Evolutionary conservation across 2,329 filamentous ascomycete species (phyloP), one percentile per base, ranked within the genome.

Genomic region (Corinectria fuckeliana): DNA sequence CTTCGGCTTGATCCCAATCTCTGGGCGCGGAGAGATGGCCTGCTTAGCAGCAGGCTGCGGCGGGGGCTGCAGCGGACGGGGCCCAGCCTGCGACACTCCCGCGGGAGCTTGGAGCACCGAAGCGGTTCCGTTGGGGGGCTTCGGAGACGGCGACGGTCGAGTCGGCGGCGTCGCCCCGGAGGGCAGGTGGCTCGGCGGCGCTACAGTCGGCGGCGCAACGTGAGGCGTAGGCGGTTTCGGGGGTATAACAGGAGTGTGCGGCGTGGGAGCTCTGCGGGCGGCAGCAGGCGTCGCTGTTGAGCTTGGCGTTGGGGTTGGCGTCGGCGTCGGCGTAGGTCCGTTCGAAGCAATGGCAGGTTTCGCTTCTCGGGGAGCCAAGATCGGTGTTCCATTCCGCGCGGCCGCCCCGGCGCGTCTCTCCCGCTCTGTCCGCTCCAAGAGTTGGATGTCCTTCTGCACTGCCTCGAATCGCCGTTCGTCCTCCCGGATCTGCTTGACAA

Each of bases 391-490:
- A 23, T 71, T 74, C 53, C 77, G 75, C 26, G 70, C 76, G 16
- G 75, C 75, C 4, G 72, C 73, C 55, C 72, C 75, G 8, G 75
- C 76, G 20, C 76, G 69, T 41, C 76, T 66, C 58, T 78, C 75
- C 55, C 70, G 71, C 63, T 77, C 75, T 18, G 65, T 74, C 51
- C 82, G 81, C 72, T 93, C 86, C 48, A 95, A 82, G 58, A 88
- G 82, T 36, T 81, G 78, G 50, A 96, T 86, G 65, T 97, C 90
- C 58, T 81, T 81, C 73, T 88, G 84, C 41, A 94, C 77, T 16
- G 78, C 77, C 23, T 84, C 82, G 71, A 89, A 90, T 50, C 80
- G 82, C 58, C 81, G 82, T 78, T 97, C 93, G 62, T 95, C 89
- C 55, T 90, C 85, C 58, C 85, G 82, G 59, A 97, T 91, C 69